Evolutionary conservation across 257 asterid species (phyloP).

Genomic region (Ilex aquifolium): DNA sequence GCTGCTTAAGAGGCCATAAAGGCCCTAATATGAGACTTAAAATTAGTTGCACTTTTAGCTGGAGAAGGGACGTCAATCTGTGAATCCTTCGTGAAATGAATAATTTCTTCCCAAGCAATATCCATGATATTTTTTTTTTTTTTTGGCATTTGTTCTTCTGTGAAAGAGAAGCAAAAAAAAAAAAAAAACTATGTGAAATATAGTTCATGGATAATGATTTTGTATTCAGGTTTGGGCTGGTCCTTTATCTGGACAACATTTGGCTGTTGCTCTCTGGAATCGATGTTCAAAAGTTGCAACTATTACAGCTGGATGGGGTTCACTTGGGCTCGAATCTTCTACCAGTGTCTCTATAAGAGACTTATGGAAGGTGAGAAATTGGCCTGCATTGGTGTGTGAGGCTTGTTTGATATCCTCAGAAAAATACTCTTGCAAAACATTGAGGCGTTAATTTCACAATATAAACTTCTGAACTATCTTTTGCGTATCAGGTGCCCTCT

Average conservation of each 20-base stretch:
- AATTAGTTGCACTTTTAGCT: background rate
- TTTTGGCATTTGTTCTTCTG: background rate
- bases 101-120: background rate
- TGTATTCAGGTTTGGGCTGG: slow-evolving; percentile 88
- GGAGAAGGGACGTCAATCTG: background rate
- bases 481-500: background rate
- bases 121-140: background rate
- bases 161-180: background rate
- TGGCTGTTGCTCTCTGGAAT: slow-evolving; percentile 82
- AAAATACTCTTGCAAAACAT: background rate
- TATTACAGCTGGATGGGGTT: slow-evolving; percentile 57
- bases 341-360: slow-evolving; percentile 64
- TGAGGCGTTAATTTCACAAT: background rate
- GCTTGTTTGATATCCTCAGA: background rate
- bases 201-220: background rate
- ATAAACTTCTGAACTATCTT: background rate
- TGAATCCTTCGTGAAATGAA: background rate
- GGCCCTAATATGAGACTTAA: too few species aligned
- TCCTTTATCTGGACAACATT: slow-evolving; percentile 70
- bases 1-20: too few species aligned
- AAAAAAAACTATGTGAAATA: too few species aligned
- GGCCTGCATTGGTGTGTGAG: background rate
- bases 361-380: slow-evolving; percentile 71
- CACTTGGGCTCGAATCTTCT: slow-evolving; percentile 74
- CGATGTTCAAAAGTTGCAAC: slow-evolving; percentile 56